phyloP scores from a whole-genome alignment of 768 basidiomycete species.

The Chalciporus chontae region DNA sequence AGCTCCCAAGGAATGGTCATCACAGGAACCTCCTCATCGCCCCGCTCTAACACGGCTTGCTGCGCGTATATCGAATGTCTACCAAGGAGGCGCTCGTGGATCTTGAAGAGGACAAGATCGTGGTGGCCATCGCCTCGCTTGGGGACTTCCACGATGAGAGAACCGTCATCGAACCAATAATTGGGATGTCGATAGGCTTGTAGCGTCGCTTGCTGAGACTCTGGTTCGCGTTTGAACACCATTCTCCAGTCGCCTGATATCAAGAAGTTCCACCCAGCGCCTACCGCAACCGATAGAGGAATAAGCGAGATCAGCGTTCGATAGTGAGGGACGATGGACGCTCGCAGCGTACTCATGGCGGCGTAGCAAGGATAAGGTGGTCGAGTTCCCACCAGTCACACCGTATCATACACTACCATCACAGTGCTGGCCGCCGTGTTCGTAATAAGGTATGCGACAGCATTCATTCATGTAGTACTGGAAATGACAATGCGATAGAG shows the following conservation, averaged over 20 bases:
- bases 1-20: conserved; percentile 36
- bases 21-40: conserved; percentile 11
- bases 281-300: conserved; percentile 5
- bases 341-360: background rate
- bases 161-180: conserved; percentile 70
- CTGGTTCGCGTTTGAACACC: background rate
- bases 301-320: conserved; percentile 7
- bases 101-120: conserved; percentile 42
- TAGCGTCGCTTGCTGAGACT: background rate
- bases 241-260: background rate
- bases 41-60: conserved; percentile 3
- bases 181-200: conserved; percentile 36
- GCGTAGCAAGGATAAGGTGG: background rate
- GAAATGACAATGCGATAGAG: background rate
- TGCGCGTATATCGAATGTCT: conserved; percentile 43
- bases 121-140: conserved; percentile 8
- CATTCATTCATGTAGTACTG: background rate
- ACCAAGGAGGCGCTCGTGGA: conserved; percentile 51
- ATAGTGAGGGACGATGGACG: conserved; percentile 1
- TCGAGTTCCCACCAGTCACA: background rate
- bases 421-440: background rate
- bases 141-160: conserved; percentile 45
- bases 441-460: background rate
- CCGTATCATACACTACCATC: background rate
- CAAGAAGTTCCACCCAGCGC: conserved; percentile 7